Evolutionary conservation across 2,329 filamentous ascomycete species (phyloP), one percentile per base, ranked within the genome.

Genomic region (Ophiocordyceps unilateralis): DNA sequence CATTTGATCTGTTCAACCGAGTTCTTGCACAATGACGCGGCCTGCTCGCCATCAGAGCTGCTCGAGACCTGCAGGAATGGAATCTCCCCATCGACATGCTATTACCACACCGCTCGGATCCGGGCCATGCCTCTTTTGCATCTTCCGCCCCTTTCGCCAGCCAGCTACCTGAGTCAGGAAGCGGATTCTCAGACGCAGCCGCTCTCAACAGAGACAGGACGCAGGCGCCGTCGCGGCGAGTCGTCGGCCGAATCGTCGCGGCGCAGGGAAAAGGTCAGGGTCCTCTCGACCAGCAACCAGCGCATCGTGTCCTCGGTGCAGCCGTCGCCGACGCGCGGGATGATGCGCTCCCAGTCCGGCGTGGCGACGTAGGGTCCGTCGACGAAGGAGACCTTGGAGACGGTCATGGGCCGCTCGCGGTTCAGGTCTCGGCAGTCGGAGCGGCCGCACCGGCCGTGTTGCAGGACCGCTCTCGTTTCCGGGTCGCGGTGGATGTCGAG

Each of bases 201-300:
- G n/a, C n/a, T n/a, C n/a, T n/a, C 7, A 12, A 4, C 23, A 8
- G 7, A 26, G 3, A 26, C 24, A 2, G 7, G 9, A 26, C 4
- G 32, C 32, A n/a, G 44, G 36, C 9, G 40, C 26, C n/a, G 40
- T 43, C 14, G 49, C 45, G 41, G 55, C 53, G 40, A 48, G n/a
- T 51, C 50, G 17, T 54, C 57, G 17, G 47, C 53, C 39, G 52
- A 53, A n/a, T 53, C 55, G 17, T 62, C 60, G 51, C 58, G 58
- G 14, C 55, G 52, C 32, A 63, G 47, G 6, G 59, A 59, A 43
- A 62, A 62, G 1, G 60, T 62, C 24, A 63, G 46, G 34, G 56
- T 60, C 15, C 60, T 53, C 46, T 63, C 60, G 9, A 62, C 59
- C 20, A 60, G 49, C 24, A 60, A 55, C 60, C 60, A 63, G 44